Conservation (phyloP, 1,284 basidiomycete genomes). For the Microbotryum intermedium region DNA sequence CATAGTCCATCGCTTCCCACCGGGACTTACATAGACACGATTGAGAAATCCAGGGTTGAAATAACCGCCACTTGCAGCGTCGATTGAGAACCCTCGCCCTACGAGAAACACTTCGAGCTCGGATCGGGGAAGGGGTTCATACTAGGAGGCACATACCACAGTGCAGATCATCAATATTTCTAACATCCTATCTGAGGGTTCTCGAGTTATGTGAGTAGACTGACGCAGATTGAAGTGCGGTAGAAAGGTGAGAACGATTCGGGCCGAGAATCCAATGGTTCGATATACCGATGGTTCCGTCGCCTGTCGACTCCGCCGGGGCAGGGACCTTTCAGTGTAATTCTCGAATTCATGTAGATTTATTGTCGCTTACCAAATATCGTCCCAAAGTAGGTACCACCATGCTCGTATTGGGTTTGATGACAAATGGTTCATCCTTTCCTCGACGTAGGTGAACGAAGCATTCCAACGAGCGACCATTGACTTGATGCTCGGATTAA, state of each 20-base stretch:
- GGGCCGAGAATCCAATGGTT: constrained; percentile 46
- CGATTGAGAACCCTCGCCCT: constrained; percentile 54
- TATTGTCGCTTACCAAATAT: constrained; percentile 41
- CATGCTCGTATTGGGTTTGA: constrained; percentile 53
- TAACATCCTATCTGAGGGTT: no score
- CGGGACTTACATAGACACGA: constrained; percentile 39
- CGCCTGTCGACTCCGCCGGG: constrained; percentile 41
- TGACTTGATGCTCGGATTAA: constrained; percentile 50
- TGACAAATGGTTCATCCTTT: constrained; percentile 52
- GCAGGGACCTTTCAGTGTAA: no score
- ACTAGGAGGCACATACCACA: constrained; percentile 35
- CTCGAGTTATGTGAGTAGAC: background rate
- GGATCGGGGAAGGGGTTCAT: constrained; percentile 59
- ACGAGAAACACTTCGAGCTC: constrained; percentile 57
- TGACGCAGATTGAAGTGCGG: constrained; percentile 55
- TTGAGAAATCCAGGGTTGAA: constrained; percentile 65
- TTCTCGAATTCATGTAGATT: no score
- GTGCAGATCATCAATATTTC: no score
- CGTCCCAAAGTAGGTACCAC: constrained; percentile 79
- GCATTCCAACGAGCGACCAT: constrained; percentile 49
- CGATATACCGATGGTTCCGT: constrained; percentile 53
- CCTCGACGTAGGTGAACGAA: constrained; percentile 51
- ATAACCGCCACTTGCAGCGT: constrained; percentile 46
- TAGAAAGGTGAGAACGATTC: constrained; percentile 65
- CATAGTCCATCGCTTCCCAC: background rate